Evolutionary conservation across 192 early-diverging fungal species (phyloP).

Genomic region (Dissophora globulifera): DNA sequence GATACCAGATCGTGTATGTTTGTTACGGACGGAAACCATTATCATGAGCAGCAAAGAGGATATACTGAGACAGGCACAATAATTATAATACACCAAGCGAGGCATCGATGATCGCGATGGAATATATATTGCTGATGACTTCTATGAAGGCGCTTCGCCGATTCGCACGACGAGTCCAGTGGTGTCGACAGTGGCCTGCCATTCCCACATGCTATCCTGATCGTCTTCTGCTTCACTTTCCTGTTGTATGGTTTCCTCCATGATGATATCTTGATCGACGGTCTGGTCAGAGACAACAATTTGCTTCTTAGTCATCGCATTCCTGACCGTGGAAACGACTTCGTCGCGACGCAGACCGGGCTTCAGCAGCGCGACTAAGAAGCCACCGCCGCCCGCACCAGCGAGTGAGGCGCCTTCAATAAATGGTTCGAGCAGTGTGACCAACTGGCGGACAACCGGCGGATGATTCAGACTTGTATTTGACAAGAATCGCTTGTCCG

Average conservation of each 20-base stretch:
- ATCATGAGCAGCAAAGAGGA: not conserved
- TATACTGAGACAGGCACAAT: not conserved
- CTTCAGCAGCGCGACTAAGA: conserved; percentile 22
- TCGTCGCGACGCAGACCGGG: not conserved
- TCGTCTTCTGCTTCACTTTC: too few relatives aligned
- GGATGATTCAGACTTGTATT: conserved; percentile 32
- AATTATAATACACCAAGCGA: not conserved
- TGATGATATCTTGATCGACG: not conserved
- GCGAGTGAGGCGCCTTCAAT: conserved; percentile 33
- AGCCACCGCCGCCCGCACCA: conserved; percentile 49
- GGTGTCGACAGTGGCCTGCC: conserved; percentile 20
- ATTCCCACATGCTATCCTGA: conserved; percentile 16
- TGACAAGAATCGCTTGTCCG: conserved; percentile 22
- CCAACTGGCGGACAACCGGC: not conserved
- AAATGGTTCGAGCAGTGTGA: conserved; percentile 5
- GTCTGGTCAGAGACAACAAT: too few relatives aligned
- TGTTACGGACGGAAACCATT: conserved; percentile 34
- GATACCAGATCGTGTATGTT: conserved; percentile 39
- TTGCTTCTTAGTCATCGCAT: conserved; percentile 1
- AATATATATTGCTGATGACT: not conserved
- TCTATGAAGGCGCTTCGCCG: conserved; percentile 3
- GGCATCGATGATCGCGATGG: not conserved
- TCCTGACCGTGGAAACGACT: not conserved
- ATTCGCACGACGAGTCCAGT: conserved; percentile 16
- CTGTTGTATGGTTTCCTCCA: not conserved